These are phyloP conservation scores for Mycena epipterygia DNA, from an alignment of 768 basidiomycete species.

Conservation along the genomic window DNA sequence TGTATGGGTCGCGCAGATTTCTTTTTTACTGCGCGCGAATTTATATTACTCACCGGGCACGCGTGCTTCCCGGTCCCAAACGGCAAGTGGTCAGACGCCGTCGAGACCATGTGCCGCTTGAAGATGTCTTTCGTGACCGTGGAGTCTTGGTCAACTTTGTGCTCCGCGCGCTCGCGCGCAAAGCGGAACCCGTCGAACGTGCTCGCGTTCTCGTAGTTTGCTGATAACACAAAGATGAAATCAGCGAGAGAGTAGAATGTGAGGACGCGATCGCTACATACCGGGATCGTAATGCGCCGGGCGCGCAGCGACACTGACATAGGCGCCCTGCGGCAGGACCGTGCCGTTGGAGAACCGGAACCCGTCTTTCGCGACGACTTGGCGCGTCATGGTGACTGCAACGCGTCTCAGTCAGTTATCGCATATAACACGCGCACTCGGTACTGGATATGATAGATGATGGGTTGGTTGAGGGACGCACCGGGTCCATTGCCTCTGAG, in stretches of 20 bases:
- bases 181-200: slow-evolving; percentile 66
- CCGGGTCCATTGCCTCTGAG: slow-evolving; percentile 35
- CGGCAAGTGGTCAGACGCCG: slow-evolving; percentile 24
- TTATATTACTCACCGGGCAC: slow-evolving; percentile 40
- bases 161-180: slow-evolving; percentile 47
- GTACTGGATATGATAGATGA: slow-evolving; percentile 4
- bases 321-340: slow-evolving; percentile 45
- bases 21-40: too few species aligned
- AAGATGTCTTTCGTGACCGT: slow-evolving; percentile 41
- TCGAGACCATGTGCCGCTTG: slow-evolving; percentile 35
- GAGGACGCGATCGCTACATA: not conserved
- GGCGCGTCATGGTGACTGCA: slow-evolving; percentile 43
- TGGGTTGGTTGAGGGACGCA: slow-evolving; percentile 29
- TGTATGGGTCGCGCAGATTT: too few species aligned
- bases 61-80: slow-evolving; percentile 35
- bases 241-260: not conserved
- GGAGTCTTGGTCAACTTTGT: slow-evolving; percentile 33
- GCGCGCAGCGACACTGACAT: slow-evolving; percentile 38
- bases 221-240: not conserved
- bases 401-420: not conserved
- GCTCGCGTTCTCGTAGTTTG: slow-evolving; percentile 49
- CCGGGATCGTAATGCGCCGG: slow-evolving; percentile 41
- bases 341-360: slow-evolving; percentile 53
- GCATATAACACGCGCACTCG: slow-evolving; percentile 40
- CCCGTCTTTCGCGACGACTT: slow-evolving; percentile 40